phyloP scores from a whole-genome alignment of 108 stramenopile genomes.

The Nannochloropsis gaditana region DNA sequence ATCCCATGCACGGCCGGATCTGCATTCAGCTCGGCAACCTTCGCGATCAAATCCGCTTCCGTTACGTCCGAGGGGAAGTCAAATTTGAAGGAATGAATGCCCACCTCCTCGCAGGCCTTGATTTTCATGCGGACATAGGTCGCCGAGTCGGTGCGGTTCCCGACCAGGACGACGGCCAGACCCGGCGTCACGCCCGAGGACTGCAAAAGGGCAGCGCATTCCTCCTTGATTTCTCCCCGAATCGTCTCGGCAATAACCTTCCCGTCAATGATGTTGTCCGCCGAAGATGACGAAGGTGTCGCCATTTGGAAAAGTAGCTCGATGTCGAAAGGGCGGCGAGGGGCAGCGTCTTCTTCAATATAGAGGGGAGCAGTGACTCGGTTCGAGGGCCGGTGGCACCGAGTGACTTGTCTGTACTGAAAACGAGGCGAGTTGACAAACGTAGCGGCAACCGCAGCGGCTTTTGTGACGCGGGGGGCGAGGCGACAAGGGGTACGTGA shows the following conservation, averaged over 20 bases:
- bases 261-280: conserved; percentile 23
- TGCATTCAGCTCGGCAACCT: conserved; percentile 64
- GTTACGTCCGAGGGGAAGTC: conserved; percentile 71
- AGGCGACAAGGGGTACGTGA: neutral
- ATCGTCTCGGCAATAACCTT: conserved; percentile 43
- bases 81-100: conserved; percentile 61
- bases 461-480: neutral
- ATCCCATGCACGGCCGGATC: conserved; percentile 83
- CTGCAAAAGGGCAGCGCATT: neutral
- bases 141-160: conserved; percentile 77
- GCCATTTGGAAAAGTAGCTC: neutral
- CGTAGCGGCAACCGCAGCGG: neutral
- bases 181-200: conserved; percentile 30
- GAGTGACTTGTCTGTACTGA: neutral
- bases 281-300: neutral
- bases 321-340: neutral
- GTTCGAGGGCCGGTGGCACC: neutral
- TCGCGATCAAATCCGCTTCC: conserved; percentile 50
- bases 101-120: conserved; percentile 70
- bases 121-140: conserved; percentile 97
- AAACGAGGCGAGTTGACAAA: neutral
- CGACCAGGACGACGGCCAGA: conserved; percentile 87
- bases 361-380: neutral
- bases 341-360: neutral
- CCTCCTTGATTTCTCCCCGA: conserved; percentile 26